A percentile compares a stretch with the other conserved stretches of the same genome.
Conservation (phyloP, 2,329 filamentous ascomycete species). For the Calonectria naviculata region DNA sequence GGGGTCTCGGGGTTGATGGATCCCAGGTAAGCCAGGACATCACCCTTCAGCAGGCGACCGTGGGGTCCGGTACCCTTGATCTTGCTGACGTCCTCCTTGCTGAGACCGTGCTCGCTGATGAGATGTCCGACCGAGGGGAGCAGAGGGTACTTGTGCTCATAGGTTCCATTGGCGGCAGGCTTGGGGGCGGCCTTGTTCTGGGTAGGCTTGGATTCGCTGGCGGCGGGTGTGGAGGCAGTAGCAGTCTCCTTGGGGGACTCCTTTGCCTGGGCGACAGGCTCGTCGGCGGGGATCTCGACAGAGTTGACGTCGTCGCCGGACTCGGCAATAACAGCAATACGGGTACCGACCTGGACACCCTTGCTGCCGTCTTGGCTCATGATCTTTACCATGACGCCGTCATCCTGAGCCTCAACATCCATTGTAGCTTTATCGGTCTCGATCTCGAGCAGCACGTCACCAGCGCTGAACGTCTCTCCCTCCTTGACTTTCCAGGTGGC, state of each 20-base stretch:
- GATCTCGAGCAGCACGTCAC: conserved; percentile 90
- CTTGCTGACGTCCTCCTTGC: conserved; percentile 79
- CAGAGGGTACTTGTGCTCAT: conserved; percentile 77
- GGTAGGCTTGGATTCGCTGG: conserved; percentile 47
- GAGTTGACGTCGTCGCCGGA: conserved; percentile 80
- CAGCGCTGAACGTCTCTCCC: conserved; percentile 83
- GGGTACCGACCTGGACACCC: conserved; percentile 78
- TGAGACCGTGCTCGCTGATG: conserved; percentile 81
- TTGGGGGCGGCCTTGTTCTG: conserved; percentile 49
- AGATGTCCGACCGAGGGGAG: conserved; percentile 88
- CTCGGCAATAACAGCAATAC: conserved; percentile 88
- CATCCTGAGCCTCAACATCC: conserved; percentile 94
- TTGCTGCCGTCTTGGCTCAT: conserved; percentile 79
- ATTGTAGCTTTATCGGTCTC: conserved; percentile 96
- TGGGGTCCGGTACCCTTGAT: conserved; percentile 90
- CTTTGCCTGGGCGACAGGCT: conserved; percentile 76
- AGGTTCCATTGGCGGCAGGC: conserved; percentile 58
- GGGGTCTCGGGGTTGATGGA: conserved; percentile 79
- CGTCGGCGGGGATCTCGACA: conserved; percentile 81
- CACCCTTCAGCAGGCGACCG: conserved; percentile 92
- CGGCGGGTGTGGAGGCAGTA: conserved; percentile 30
- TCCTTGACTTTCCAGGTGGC: conserved; percentile 88
- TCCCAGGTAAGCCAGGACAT: conserved; percentile 91
- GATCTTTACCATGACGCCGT: conserved; percentile 88
- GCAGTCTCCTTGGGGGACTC: conserved; percentile 58